A percentile compares a stretch with the other conserved stretches of the same genome.
Conservation (phyloP, 352 stramenopile species). For the Phytophthora palmivora region DNA sequence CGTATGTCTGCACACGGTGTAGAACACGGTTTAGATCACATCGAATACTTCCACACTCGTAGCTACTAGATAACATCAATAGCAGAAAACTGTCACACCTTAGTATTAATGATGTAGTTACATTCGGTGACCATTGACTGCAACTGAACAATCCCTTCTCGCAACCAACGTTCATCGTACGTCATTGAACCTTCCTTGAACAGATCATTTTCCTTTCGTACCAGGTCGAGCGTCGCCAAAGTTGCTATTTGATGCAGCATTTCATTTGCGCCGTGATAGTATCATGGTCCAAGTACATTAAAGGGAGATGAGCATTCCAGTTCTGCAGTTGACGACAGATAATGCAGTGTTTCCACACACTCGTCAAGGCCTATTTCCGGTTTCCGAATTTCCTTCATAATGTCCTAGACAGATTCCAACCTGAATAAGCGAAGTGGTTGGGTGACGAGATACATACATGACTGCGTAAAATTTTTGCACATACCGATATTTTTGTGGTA, state of each 20-base stretch:
- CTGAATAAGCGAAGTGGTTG: background rate
- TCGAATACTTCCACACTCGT: too few relatives aligned
- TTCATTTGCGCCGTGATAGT: constrained; percentile 9
- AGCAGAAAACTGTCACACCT: background rate
- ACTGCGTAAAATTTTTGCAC: too few relatives aligned
- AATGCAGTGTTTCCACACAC: constrained; percentile 8
- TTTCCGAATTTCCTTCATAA: constrained; percentile 1
- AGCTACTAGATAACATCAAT: background rate
- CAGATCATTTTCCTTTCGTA: constrained; percentile 1
- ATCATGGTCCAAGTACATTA: background rate
- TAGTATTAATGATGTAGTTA: constrained; percentile 1
- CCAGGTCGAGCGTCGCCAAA: constrained; percentile 4
- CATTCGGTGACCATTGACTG: background rate
- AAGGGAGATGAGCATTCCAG: constrained; percentile 3
- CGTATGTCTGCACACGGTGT: constrained; percentile 1
- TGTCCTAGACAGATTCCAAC: constrained; percentile 4
- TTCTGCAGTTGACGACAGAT: constrained; percentile 8
- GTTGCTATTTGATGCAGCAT: background rate
- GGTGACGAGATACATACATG: too few relatives aligned
- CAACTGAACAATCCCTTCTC: background rate
- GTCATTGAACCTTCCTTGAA: background rate
- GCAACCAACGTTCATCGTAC: constrained; percentile 5
- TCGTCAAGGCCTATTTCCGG: constrained; percentile 20
- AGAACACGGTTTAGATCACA: too few relatives aligned
- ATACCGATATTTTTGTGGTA: constrained; percentile 9